Base-by-base conservation (phyloP, 768 basidiomycete genomes). In the Hygrophorus russula region DNA sequence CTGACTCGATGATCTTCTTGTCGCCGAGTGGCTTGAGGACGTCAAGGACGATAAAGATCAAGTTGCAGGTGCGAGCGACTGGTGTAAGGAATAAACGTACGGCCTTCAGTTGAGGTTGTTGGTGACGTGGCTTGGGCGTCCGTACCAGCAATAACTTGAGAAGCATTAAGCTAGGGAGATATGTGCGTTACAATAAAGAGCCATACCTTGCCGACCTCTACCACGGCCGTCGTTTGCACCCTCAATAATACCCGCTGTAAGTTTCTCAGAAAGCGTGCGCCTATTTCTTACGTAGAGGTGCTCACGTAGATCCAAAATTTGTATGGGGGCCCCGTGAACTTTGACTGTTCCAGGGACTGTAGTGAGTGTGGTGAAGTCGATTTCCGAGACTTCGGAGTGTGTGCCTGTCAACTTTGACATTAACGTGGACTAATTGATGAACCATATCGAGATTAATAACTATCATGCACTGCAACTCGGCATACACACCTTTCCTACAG, bases 351-450 rank as follows among this genome's bases (percentile, higher is more conserved):
- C 93, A 11, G 93, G 93, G 5, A 97, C 92, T 12, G 93, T 97
- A 4, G 90, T 93, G 20, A 93, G 77, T 2, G 90, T 88, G 0
- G 94, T 98, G 66, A 98, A 99, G 62, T 97, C 93, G 53, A 97
- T 96, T 48, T 83, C 90, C 7, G 94, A 96, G 13, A 84, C 82
- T 60, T 97, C 90, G 31, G 92, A 97, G 53, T 94, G 88, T 15
- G 93, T 98, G 45, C 96, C 96, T 4, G 94, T 99, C 46, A 91
- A 69, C 62, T 90, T 93, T 39, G 89, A 89, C 91, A 96, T 96
- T 42, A 92, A 69, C 0, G 89, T 92, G 7, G 88, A 91, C 86
- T 92, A 30, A 38, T 32, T n/a, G 45, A 20, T 46, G 33, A 24
- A n/a, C n/a, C 24, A 7, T 24, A 24, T 24, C 24, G 2, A 43